A percentile compares a stretch with the other conserved stretches of the same genome.
These are phyloP conservation scores for Linum usitatissimum DNA, from an alignment of 345 rosid genomes.

Conservation along the genomic window DNA sequence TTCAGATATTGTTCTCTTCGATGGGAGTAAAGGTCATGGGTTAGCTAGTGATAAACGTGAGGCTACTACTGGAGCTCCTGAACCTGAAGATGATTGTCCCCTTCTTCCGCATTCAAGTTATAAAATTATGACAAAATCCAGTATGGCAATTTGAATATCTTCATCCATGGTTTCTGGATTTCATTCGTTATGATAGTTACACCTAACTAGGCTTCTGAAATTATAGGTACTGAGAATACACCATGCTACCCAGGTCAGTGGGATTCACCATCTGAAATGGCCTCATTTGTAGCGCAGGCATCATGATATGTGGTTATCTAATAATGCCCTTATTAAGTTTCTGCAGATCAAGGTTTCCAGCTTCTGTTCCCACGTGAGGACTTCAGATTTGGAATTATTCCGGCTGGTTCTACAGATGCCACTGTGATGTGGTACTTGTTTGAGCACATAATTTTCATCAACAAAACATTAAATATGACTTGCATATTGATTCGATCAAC, in stretches of 20 bases:
- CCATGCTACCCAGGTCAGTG: slow-evolving; percentile 35
- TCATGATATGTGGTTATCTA: neutral
- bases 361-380: slow-evolving; percentile 32
- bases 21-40: slow-evolving; percentile 26
- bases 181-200: neutral
- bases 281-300: neutral
- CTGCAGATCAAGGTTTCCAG: slow-evolving; percentile 34
- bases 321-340: neutral
- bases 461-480: neutral
- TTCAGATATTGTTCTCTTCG: slow-evolving; percentile 34
- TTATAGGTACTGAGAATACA: slow-evolving; percentile 33
- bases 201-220: slow-evolving; percentile 7
- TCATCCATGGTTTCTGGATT: neutral
- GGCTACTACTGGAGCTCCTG: slow-evolving; percentile 27
- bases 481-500: neutral
- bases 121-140: slow-evolving; percentile 23
- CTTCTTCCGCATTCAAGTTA: slow-evolving; percentile 28
- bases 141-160: slow-evolving; percentile 17
- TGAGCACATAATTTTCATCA: neutral
- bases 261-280: slow-evolving; percentile 4
- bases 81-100: slow-evolving; percentile 40
- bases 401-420: slow-evolving; percentile 92
- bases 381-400: slow-evolving; percentile 77
- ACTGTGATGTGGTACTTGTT: slow-evolving; percentile 63
- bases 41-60: slow-evolving; percentile 25